These are phyloP conservation scores for Talaromyces sp. DNA, from an alignment of 2,329 filamentous ascomycete genomes.

Conservation along the genomic window DNA sequence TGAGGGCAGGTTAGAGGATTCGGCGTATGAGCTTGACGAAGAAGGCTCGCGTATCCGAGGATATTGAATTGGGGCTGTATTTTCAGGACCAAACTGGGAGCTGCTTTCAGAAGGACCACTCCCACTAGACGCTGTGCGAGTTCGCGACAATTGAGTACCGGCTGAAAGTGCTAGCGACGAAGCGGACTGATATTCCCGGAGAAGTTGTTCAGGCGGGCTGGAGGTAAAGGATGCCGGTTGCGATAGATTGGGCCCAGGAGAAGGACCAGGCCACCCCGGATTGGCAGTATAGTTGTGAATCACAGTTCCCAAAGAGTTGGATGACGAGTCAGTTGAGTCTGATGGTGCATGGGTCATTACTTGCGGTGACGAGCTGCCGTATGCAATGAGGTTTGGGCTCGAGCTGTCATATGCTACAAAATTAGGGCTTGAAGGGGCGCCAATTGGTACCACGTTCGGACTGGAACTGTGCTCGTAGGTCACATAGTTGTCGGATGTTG, in stretches of 20 bases:
- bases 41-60: constrained; percentile 32
- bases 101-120: constrained; percentile 9
- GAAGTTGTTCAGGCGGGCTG: constrained; percentile 31
- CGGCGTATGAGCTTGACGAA: constrained; percentile 37
- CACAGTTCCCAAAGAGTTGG: constrained; percentile 37
- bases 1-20: constrained; percentile 25
- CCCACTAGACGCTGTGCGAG: constrained; percentile 7
- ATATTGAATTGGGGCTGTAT: constrained; percentile 33
- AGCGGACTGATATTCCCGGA: constrained; percentile 30
- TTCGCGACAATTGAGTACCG: constrained; percentile 8
- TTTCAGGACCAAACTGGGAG: constrained; percentile 7
- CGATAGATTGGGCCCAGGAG: constrained; percentile 28
- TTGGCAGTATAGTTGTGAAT: constrained; percentile 26
- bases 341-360: constrained; percentile 28
- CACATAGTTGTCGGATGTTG: constrained; percentile 9
- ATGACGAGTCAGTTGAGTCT: constrained; percentile 31
- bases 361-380: constrained; percentile 25
- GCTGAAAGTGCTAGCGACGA: constrained; percentile 24
- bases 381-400: constrained; percentile 32
- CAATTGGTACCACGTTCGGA: constrained; percentile 36
- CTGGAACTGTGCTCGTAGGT: constrained; percentile 27
- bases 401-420: constrained; percentile 34
- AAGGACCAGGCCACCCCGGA: constrained; percentile 29
- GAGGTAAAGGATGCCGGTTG: constrained; percentile 35
- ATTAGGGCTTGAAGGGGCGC: constrained; percentile 36